These are phyloP conservation scores for Argentina anserina DNA, from an alignment of 306 rosid species.

Conservation along the genomic window DNA sequence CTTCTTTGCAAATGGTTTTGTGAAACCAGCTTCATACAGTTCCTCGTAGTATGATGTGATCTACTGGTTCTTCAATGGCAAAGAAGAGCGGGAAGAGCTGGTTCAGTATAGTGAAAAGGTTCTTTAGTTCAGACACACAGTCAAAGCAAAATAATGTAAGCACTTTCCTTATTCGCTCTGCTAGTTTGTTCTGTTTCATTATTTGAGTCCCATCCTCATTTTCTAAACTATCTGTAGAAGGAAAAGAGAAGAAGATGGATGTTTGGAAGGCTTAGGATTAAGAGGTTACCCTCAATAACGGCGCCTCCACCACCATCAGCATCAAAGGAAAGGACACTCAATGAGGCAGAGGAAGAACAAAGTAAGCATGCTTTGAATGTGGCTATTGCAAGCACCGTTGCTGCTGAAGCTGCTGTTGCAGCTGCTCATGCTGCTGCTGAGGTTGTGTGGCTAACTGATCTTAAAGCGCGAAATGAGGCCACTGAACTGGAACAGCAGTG, in stretches of 20 bases:
- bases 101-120: slow-evolving; percentile 69
- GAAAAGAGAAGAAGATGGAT: slow-evolving; percentile 81
- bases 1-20: slow-evolving; percentile 16
- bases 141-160: slow-evolving; percentile 63
- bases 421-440: slow-evolving; percentile 52
- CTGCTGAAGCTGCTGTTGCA: slow-evolving; percentile 53
- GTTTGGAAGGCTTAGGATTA: slow-evolving; percentile 56
- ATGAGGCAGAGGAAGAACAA: slow-evolving; percentile 56
- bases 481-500: slow-evolving; percentile 21
- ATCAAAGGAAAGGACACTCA: slow-evolving; percentile 20
- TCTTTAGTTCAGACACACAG: slow-evolving; percentile 57
- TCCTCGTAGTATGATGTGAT: slow-evolving; percentile 11
- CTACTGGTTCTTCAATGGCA: slow-evolving; percentile 47
- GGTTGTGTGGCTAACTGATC: slow-evolving; percentile 44
- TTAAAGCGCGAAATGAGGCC: slow-evolving; percentile 27
- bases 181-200: slow-evolving; percentile 7
- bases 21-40: slow-evolving; percentile 17
- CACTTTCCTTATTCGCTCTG: neutral
- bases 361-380: slow-evolving; percentile 50
- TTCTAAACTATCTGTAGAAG: slow-evolving; percentile 33
- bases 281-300: slow-evolving; percentile 51
- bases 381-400: slow-evolving; percentile 59
- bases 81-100: slow-evolving; percentile 83
- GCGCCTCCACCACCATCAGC: slow-evolving; percentile 38
- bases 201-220: neutral